A percentile compares a stretch with the other conserved stretches of the same genome.
Conservation (phyloP, 305 asterid genomes). For the Rubia peregrina region DNA sequence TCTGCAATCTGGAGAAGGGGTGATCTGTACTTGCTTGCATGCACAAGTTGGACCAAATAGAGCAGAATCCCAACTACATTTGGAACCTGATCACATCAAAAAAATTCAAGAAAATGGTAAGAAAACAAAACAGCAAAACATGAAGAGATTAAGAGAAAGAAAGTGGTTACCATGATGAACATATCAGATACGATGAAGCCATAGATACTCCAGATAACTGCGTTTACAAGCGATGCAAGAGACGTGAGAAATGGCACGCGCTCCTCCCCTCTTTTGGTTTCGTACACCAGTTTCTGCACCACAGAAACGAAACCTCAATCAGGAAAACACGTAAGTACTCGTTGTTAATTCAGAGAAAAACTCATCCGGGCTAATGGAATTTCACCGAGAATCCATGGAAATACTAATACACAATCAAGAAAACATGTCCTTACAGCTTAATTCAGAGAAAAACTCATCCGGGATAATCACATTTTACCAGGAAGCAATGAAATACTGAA, state of each 20-base stretch:
- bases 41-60: not conserved
- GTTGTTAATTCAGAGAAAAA: too few species aligned
- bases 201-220: not conserved
- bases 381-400: too few species aligned
- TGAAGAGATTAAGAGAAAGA: not conserved
- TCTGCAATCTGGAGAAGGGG: not conserved
- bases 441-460: too few species aligned
- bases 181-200: not conserved
- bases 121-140: not conserved
- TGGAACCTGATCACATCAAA: not conserved
- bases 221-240: not conserved
- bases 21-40: too few species aligned
- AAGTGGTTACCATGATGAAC: not conserved
- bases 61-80: not conserved
- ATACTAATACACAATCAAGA: too few species aligned
- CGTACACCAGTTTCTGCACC: not conserved
- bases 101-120: not conserved
- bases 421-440: too few species aligned
- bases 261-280: not conserved
- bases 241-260: not conserved
- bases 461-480: too few species aligned
- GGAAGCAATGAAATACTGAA: too few species aligned
- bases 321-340: too few species aligned
- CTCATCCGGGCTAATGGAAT: too few species aligned
- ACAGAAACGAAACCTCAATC: too few species aligned